Percentiles rank a stretch among this genome's conserved stretches.
Conservation (phyloP, 2,329 filamentous ascomycete genomes). For the Dothideomycetes sp. region DNA sequence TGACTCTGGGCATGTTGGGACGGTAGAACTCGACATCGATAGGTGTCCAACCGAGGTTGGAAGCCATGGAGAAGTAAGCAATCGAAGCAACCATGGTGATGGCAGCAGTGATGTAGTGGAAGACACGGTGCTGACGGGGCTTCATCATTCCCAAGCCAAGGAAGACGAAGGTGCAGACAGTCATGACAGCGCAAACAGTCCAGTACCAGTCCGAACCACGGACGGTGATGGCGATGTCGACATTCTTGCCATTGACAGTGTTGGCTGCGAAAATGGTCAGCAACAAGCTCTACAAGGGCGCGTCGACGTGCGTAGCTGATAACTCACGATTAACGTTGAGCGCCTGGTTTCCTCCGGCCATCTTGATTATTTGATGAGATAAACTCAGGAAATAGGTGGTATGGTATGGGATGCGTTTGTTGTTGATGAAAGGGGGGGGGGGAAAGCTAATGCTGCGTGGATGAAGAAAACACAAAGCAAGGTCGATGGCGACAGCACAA, state of each 20-base stretch:
- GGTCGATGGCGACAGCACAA: too few relatives aligned
- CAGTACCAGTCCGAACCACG: constrained; percentile 57
- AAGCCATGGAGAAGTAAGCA: constrained; percentile 59
- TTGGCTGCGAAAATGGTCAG: constrained; percentile 24
- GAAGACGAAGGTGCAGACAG: constrained; percentile 43
- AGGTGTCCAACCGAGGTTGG: constrained; percentile 54
- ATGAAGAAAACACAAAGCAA: too few relatives aligned
- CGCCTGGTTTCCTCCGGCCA: constrained; percentile 34
- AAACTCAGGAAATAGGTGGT: background rate
- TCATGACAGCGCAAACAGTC: constrained; percentile 53
- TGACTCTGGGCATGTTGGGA: constrained; percentile 34
- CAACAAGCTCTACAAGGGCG: background rate
- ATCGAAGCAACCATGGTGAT: constrained; percentile 52
- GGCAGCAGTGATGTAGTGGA: constrained; percentile 55
- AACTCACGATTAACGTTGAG: constrained; percentile 35
- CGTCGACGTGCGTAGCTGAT: background rate
- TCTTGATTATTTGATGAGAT: constrained; percentile 10
- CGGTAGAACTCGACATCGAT: constrained; percentile 53
- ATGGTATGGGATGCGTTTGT: background rate
- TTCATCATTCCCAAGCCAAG: constrained; percentile 45
- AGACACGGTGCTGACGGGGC: constrained; percentile 47
- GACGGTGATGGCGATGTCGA: constrained; percentile 49
- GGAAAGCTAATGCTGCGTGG: background rate
- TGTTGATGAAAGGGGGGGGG: background rate
- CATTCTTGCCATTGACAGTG: constrained; percentile 36